Evolutionary conservation across 2,329 filamentous ascomycete species (phyloP).

Genomic region (Colletotrichum musae): DNA sequence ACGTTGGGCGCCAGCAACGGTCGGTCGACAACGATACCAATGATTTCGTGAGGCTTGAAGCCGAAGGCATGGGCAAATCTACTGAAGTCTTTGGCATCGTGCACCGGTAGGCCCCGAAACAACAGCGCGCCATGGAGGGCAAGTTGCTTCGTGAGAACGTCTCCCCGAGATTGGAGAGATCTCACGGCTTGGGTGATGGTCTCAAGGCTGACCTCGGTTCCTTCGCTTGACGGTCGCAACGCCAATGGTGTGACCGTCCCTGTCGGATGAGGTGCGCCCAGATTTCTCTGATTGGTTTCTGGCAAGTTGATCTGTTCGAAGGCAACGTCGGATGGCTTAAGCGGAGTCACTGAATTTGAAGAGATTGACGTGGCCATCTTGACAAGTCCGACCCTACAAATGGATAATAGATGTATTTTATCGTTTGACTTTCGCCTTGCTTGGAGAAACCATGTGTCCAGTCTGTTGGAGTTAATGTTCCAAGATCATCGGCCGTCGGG

Average conservation of each 20-base stretch:
- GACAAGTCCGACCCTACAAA: no score
- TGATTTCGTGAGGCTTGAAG: conserved; percentile 61
- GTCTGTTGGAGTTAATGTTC: no score
- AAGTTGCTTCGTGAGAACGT: conserved; percentile 56
- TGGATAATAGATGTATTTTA: no score
- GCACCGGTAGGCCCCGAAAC: conserved; percentile 62
- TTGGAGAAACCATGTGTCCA: no score
- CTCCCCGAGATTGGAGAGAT: conserved; percentile 3
- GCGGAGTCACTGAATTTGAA: neutral
- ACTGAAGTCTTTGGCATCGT: conserved; percentile 61
- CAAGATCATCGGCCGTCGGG: no score
- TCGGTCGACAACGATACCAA: conserved; percentile 64
- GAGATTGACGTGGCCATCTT: neutral
- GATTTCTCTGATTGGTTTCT: conserved; percentile 6
- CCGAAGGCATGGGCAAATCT: conserved; percentile 65
- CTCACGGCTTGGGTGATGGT: neutral
- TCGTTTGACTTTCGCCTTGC: no score
- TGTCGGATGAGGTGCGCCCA: conserved; percentile 6
- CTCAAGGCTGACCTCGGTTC: neutral
- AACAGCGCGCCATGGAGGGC: conserved; percentile 61
- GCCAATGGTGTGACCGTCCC: conserved; percentile 8
- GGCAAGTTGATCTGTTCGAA: conserved; percentile 17
- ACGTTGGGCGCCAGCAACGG: conserved; percentile 44
- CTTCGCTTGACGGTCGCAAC: neutral
- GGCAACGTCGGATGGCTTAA: neutral